Evolutionary conservation across 768 basidiomycete genomes (phyloP).

Genomic region (Erythrobasidium yunnanense): DNA sequence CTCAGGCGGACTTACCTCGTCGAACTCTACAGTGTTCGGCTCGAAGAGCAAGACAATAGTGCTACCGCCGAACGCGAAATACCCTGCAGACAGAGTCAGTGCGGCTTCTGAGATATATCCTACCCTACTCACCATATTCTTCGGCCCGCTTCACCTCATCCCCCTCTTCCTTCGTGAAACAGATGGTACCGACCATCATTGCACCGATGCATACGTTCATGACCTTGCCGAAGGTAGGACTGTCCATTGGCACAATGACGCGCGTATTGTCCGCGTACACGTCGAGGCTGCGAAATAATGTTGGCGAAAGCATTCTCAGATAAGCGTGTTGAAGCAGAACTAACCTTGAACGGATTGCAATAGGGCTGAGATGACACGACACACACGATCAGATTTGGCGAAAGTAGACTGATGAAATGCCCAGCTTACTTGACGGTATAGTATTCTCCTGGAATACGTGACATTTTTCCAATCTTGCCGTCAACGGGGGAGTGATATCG

Average conservation of each 20-base stretch:
- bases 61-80: slow-evolving; percentile 66
- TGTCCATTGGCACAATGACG: slow-evolving; percentile 84
- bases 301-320: neutral
- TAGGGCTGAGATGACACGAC: slow-evolving; percentile 53
- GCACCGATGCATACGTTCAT: slow-evolving; percentile 86
- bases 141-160: slow-evolving; percentile 68
- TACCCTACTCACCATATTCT: slow-evolving; percentile 46
- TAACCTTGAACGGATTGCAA: slow-evolving; percentile 62
- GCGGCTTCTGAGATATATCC: no score
- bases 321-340: neutral
- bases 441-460: slow-evolving; percentile 76
- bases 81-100: slow-evolving; percentile 12
- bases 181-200: slow-evolving; percentile 71
- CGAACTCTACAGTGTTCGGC: slow-evolving; percentile 73
- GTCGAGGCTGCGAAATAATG: slow-evolving; percentile 47
- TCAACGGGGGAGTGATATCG: slow-evolving; percentile 71
- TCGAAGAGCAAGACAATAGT: slow-evolving; percentile 75
- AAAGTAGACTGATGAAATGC: no score
- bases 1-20: slow-evolving; percentile 41
- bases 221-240: slow-evolving; percentile 75
- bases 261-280: slow-evolving; percentile 91
- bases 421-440: slow-evolving; percentile 89
- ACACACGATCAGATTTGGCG: slow-evolving; percentile 39
- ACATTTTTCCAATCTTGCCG: slow-evolving; percentile 70
- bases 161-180: slow-evolving; percentile 75